Conservation (phyloP, 192 early-diverging fungal genomes). For the Coemansia sp. region DNA sequence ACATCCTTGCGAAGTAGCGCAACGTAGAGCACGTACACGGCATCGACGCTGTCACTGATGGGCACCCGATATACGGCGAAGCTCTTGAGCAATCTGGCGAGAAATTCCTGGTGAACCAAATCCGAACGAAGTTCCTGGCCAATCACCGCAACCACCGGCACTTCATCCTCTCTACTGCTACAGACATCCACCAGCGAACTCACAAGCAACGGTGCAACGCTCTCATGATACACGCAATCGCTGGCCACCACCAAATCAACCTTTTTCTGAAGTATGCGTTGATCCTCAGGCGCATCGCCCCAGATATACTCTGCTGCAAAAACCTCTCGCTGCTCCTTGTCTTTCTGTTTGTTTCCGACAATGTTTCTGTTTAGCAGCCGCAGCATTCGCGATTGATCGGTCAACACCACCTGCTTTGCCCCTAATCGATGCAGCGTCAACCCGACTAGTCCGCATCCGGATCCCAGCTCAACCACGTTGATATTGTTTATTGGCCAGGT, state of each 20-base stretch:
- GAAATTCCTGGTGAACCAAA: conserved; percentile 43
- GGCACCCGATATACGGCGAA: conserved; percentile 41
- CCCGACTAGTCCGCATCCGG: conserved; percentile 51
- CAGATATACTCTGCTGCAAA: conserved; percentile 37
- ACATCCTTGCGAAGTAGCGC: conserved; percentile 25
- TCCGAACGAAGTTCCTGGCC: conserved; percentile 56
- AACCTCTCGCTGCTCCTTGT: neutral
- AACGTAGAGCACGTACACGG: conserved; percentile 25
- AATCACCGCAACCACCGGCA: conserved; percentile 23
- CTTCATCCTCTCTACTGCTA: conserved; percentile 15
- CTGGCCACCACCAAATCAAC: conserved; percentile 45
- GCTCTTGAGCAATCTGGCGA: conserved; percentile 22
- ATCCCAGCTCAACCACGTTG: conserved; percentile 36
- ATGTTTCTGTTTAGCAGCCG: conserved; percentile 30
- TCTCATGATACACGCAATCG: conserved; percentile 53
- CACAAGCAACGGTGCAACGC: conserved; percentile 36
- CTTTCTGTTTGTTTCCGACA: conserved; percentile 5
- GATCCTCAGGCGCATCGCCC: conserved; percentile 30
- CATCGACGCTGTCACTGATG: conserved; percentile 18
- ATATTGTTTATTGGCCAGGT: conserved; percentile 16
- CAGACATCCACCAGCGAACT: conserved; percentile 27
- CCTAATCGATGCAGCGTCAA: conserved; percentile 38
- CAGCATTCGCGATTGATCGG: conserved; percentile 46
- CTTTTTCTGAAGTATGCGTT: conserved; percentile 12
- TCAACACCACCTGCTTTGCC: conserved; percentile 28